phyloP scores from a whole-genome alignment of 2,329 filamentous ascomycete species.

The Pseudogymnoascus sp. region DNA sequence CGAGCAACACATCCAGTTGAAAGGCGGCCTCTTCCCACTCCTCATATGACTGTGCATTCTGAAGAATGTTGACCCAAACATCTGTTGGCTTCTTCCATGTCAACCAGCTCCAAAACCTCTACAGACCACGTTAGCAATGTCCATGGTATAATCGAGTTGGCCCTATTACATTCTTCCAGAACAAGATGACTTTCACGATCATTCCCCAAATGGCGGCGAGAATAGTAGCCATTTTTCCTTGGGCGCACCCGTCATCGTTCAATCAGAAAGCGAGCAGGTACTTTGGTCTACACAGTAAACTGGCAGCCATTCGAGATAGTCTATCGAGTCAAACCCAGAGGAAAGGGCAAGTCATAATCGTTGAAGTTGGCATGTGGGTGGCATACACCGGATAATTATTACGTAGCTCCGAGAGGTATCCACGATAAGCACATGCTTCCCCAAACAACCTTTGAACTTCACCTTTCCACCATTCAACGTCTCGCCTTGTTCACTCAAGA shows the following conservation, averaged over 20 bases:
- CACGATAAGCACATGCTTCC: slow-evolving; percentile 8
- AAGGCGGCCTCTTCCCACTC: slow-evolving; percentile 83
- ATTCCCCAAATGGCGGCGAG: slow-evolving; percentile 44
- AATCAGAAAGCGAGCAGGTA: background rate
- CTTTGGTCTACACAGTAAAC: background rate
- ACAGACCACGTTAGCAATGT: slow-evolving; percentile 6
- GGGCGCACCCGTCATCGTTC: slow-evolving; percentile 3
- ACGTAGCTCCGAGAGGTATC: slow-evolving; percentile 7
- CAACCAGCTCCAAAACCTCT: slow-evolving; percentile 65
- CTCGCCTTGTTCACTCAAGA: slow-evolving; percentile 22
- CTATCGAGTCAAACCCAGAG: background rate
- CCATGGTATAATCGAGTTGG: background rate
- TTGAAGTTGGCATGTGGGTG: background rate
- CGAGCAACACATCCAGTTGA: slow-evolving; percentile 72
- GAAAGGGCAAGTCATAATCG: background rate
- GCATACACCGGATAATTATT: slow-evolving; percentile 4
- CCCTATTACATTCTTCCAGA: slow-evolving; percentile 51
- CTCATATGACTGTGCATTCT: slow-evolving; percentile 62
- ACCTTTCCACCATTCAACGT: background rate
- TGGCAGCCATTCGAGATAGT: background rate
- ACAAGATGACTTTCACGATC: slow-evolving; percentile 51
- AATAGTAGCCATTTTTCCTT: slow-evolving; percentile 21
- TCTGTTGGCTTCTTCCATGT: slow-evolving; percentile 55
- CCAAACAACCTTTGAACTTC: background rate
- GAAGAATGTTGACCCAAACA: slow-evolving; percentile 56